Conservation (phyloP, 441 rosid species). For the Corymbia calophylla region DNA sequence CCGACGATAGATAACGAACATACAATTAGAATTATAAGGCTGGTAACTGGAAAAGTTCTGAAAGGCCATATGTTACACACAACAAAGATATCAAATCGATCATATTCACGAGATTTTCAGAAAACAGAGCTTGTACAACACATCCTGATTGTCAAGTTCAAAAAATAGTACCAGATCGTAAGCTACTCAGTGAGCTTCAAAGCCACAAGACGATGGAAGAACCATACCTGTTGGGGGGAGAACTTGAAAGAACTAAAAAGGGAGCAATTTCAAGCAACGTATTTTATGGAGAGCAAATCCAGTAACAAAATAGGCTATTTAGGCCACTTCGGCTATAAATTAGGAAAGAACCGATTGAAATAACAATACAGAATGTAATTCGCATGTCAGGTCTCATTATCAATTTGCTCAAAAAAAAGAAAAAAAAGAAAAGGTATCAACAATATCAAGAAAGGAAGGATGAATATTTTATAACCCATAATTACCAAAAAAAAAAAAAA, state of each 20-base stretch:
- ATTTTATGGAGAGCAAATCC: neutral
- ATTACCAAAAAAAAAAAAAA: too few relatives aligned
- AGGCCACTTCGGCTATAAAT: neutral
- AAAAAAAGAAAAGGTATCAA: neutral
- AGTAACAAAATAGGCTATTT: neutral
- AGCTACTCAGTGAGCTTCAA: neutral
- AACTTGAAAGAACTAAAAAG: neutral
- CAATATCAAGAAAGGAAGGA: neutral
- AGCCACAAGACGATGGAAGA: neutral
- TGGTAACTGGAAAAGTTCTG: neutral
- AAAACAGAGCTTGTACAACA: neutral
- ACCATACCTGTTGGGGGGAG: neutral
- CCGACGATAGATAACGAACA: neutral
- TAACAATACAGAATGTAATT: neutral
- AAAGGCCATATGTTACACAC: neutral
- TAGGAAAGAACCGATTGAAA: neutral
- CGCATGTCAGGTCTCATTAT: neutral
- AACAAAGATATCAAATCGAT: neutral
- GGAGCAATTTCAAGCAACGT: neutral
- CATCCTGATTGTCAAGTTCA: neutral
- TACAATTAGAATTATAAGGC: neutral
- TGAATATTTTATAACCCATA: neutral
- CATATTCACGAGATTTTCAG: neutral
- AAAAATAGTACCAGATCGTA: neutral
- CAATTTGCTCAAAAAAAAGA: neutral